A percentile compares a stretch with the other conserved stretches of the same genome.
Evolutionary conservation across 352 stramenopile genomes (phyloP).

Genomic region (Phytophthora colocasiae): DNA sequence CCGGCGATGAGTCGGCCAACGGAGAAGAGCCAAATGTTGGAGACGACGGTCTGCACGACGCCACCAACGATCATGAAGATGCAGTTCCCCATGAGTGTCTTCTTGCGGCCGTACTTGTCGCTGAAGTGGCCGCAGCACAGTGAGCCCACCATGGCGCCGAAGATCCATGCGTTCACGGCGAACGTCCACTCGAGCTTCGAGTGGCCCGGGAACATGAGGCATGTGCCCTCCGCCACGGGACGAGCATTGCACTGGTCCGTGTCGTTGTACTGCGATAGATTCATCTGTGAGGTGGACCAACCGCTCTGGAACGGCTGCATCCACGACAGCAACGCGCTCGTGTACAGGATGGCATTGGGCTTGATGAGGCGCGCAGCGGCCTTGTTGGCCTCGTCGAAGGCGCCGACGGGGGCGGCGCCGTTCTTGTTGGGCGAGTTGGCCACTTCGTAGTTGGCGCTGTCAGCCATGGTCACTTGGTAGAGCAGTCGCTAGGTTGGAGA

Average conservation of each 20-base stretch:
- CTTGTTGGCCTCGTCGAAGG: constrained; percentile 2
- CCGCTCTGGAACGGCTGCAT: constrained; percentile 1
- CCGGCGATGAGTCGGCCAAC: neutral
- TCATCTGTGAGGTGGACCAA: constrained; percentile 2
- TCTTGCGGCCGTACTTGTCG: neutral
- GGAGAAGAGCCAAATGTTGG: neutral
- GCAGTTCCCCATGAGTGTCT: constrained; percentile 1
- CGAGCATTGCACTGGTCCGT: constrained; percentile 2
- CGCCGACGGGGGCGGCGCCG: neutral
- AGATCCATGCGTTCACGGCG: constrained; percentile 1
- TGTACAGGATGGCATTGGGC: neutral
- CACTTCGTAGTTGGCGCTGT: neutral
- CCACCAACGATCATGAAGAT: neutral
- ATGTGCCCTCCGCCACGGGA: neutral
- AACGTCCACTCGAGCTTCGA: constrained; percentile 2
- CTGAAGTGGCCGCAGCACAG: constrained; percentile 1
- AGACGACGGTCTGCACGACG: neutral
- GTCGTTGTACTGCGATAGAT: constrained; percentile 1
- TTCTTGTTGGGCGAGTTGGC: neutral
- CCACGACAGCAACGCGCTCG: neutral
- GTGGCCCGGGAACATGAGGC: constrained; percentile 1
- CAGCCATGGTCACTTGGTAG: neutral
- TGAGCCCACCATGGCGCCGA: constrained; percentile 1
- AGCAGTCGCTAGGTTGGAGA: neutral
- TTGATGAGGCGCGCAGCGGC: neutral